Conservation (phyloP, 2,329 filamentous ascomycete genomes). For the Fusarium devonianum region DNA sequence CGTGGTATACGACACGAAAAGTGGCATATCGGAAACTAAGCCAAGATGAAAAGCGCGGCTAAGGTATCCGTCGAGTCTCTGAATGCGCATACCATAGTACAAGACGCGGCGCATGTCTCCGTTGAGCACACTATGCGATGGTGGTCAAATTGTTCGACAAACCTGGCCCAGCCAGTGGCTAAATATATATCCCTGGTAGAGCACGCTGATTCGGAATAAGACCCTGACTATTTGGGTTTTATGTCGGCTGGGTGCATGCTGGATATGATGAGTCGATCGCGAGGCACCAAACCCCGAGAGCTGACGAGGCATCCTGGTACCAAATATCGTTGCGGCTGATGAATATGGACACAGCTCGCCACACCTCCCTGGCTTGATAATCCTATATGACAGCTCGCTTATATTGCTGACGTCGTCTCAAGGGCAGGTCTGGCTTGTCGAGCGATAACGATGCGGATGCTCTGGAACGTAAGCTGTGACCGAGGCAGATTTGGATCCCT, state of each 20-base stretch:
- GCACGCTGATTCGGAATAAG: slow-evolving; percentile 9
- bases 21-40: slow-evolving; percentile 3
- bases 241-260: slow-evolving; percentile 19
- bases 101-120: too few species aligned
- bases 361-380: slow-evolving; percentile 5
- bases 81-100: too few species aligned
- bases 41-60: slow-evolving; percentile 20
- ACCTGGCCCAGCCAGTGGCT: neutral
- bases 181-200: slow-evolving; percentile 2
- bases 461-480: too few species aligned
- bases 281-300: slow-evolving; percentile 19
- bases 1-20: slow-evolving; percentile 15
- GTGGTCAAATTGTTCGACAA: neutral
- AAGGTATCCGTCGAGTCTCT: slow-evolving; percentile 13
- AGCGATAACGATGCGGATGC: neutral
- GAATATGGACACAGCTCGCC: slow-evolving; percentile 8
- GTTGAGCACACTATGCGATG: neutral
- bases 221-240: slow-evolving; percentile 6
- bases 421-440: neutral
- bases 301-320: slow-evolving; percentile 15
- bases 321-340: slow-evolving; percentile 4
- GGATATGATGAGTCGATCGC: slow-evolving; percentile 10
- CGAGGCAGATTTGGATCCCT: too few species aligned
- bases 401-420: neutral
- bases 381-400: slow-evolving; percentile 6